Percentiles rank a stretch among this genome's conserved stretches.
These are phyloP conservation scores for Chytriomyces confervae DNA, from an alignment of 192 early-diverging fungal genomes.

Conservation along the genomic window DNA sequence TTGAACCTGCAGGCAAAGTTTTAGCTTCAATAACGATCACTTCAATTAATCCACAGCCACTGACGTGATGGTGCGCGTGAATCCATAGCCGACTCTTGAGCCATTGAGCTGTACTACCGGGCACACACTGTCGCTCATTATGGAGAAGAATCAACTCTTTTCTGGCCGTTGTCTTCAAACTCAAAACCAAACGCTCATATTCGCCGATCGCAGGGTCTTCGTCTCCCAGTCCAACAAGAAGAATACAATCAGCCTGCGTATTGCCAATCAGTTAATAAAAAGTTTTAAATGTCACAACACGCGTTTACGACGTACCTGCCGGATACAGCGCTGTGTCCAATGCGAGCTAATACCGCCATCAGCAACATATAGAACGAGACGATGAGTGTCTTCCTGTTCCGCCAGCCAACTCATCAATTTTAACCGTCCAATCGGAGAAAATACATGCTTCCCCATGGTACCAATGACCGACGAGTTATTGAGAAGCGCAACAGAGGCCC, in stretches of 20 bases:
- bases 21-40: background rate
- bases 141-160: slow-evolving; percentile 97
- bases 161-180: slow-evolving; percentile 95
- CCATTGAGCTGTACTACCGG: slow-evolving; percentile 90
- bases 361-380: slow-evolving; percentile 93
- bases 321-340: slow-evolving; percentile 96
- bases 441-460: slow-evolving; percentile 89
- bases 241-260: slow-evolving; percentile 84
- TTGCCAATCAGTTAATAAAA: slow-evolving; percentile 6
- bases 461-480: slow-evolving; percentile 79
- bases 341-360: slow-evolving; percentile 87
- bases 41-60: slow-evolving; percentile 21
- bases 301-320: slow-evolving; percentile 60
- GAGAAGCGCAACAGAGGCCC: slow-evolving; percentile 76
- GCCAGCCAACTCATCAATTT: slow-evolving; percentile 92
- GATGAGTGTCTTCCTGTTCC: slow-evolving; percentile 87
- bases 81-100: slow-evolving; percentile 92
- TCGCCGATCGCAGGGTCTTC: slow-evolving; percentile 88
- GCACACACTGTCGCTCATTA: slow-evolving; percentile 70
- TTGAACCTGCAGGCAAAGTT: slow-evolving; percentile 44
- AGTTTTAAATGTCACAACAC: background rate
- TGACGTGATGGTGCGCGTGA: slow-evolving; percentile 96
- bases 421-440: slow-evolving; percentile 88
- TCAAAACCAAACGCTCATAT: slow-evolving; percentile 87
- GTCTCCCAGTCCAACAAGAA: slow-evolving; percentile 92